Percentiles rank a stretch among this genome's conserved stretches.
phyloP scores from a whole-genome alignment of 2,329 filamentous ascomycete species.

The Hypoxylon sp. region DNA sequence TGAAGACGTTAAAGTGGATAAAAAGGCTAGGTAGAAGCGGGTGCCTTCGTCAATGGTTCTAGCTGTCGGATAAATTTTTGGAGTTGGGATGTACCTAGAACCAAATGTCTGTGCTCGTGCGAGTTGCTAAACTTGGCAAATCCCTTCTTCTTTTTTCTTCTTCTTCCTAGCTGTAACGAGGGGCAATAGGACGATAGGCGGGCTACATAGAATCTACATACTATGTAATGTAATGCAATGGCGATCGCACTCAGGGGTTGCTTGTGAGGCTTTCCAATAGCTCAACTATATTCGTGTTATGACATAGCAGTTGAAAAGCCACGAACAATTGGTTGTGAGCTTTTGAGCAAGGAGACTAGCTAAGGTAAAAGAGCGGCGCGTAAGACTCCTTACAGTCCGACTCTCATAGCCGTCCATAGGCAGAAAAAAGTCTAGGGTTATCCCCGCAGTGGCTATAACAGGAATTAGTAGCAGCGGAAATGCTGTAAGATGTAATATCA shows the following conservation, averaged over 20 bases:
- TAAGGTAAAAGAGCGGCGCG: constrained; percentile 30
- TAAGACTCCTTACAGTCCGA: constrained; percentile 19
- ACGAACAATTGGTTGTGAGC: constrained; percentile 27
- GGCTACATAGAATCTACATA: too few relatives aligned
- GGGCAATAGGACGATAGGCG: constrained; percentile 11
- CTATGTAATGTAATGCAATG: neutral
- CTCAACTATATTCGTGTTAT: constrained; percentile 7
- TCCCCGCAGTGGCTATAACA: constrained; percentile 27
- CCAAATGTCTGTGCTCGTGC: constrained; percentile 24
- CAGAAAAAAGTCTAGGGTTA: constrained; percentile 11
- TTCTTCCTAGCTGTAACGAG: constrained; percentile 19
- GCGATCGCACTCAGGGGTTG: constrained; percentile 10
- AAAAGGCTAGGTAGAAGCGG: constrained; percentile 26
- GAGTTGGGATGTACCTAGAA: constrained; percentile 6
- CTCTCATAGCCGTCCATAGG: constrained; percentile 10
- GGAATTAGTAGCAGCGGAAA: constrained; percentile 4
- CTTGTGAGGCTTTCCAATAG: constrained; percentile 1
- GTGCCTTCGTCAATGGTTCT: constrained; percentile 18
- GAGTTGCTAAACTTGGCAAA: constrained; percentile 25
- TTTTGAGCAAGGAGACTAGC: constrained; percentile 22
- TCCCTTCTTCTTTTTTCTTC: constrained; percentile 3
- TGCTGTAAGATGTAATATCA: constrained; percentile 7
- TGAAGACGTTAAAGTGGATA: constrained; percentile 31
- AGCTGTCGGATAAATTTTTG: constrained; percentile 32
- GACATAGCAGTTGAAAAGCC: constrained; percentile 12